Conservation (phyloP, 2,329 filamentous ascomycete species). For the Sclerotinia glacialis region DNA sequence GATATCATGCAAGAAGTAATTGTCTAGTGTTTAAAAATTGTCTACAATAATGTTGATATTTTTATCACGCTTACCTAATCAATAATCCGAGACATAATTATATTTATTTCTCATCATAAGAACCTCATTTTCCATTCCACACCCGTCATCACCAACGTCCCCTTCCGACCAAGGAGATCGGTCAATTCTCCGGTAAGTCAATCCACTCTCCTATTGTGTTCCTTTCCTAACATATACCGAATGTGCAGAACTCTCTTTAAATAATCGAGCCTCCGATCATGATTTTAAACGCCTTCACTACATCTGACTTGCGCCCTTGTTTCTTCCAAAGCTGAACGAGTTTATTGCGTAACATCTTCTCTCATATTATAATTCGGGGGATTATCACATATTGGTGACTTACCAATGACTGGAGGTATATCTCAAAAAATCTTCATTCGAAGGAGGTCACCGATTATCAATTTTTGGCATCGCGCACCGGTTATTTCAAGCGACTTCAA, state of each 20-base stretch:
- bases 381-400: not conserved
- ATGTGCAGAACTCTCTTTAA: not conserved
- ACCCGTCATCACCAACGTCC: no score
- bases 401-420: not conserved
- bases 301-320: not conserved
- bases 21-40: no score
- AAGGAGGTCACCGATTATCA: not conserved
- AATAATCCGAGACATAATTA: not conserved
- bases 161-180: not conserved
- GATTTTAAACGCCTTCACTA: not conserved
- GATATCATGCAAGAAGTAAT: no score
- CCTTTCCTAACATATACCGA: not conserved
- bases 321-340: not conserved
- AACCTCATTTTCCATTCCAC: not conserved
- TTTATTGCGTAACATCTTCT: not conserved
- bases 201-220: not conserved
- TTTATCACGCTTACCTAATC: not conserved
- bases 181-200: slow-evolving; percentile 3
- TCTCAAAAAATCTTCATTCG: not conserved
- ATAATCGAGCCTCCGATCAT: not conserved
- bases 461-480: not conserved
- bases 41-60: not conserved
- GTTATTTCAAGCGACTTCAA: not conserved
- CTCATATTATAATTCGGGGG: not conserved
- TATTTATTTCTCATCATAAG: not conserved